These are phyloP conservation scores for Globisporangium yorkense DNA, from an alignment of 352 stramenopile species.

Conservation along the genomic window DNA sequence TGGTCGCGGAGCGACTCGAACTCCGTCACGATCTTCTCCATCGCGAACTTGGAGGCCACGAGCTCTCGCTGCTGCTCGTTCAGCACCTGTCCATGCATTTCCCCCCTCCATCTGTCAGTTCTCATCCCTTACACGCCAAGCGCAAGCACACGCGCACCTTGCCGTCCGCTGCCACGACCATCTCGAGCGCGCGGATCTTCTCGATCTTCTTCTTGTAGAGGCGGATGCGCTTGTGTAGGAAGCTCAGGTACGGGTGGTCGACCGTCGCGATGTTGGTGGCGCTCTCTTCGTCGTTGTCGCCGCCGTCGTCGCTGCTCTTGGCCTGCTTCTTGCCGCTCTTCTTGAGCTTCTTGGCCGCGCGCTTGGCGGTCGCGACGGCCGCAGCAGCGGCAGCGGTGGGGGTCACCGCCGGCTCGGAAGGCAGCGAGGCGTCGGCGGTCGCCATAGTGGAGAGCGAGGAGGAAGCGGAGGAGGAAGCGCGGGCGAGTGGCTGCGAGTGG, in stretches of 20 bases:
- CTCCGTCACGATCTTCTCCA: constrained; percentile 74
- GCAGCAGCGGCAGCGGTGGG: not conserved
- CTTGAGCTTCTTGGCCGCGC: constrained; percentile 27
- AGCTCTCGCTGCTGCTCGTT: constrained; percentile 78
- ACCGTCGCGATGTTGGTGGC: constrained; percentile 33
- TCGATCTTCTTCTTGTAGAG: constrained; percentile 84
- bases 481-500: not conserved
- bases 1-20: constrained; percentile 72
- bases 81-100: constrained; percentile 22
- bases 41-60: constrained; percentile 45
- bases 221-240: constrained; percentile 78
- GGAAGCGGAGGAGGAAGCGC: not conserved
- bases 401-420: not conserved
- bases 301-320: constrained; percentile 15
- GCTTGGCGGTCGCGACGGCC: constrained; percentile 14
- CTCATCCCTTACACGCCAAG: not conserved
- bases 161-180: constrained; percentile 29
- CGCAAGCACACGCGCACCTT: constrained; percentile 25
- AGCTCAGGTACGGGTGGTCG: constrained; percentile 76
- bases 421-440: not conserved
- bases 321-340: constrained; percentile 7
- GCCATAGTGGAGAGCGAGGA: not conserved
- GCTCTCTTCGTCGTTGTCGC: constrained; percentile 24
- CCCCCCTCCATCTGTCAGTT: not conserved
- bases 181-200: constrained; percentile 71